Evolutionary conservation across 805 yeast species (phyloP).

Genomic region (Hanseniaspora hatyaiensis): DNA sequence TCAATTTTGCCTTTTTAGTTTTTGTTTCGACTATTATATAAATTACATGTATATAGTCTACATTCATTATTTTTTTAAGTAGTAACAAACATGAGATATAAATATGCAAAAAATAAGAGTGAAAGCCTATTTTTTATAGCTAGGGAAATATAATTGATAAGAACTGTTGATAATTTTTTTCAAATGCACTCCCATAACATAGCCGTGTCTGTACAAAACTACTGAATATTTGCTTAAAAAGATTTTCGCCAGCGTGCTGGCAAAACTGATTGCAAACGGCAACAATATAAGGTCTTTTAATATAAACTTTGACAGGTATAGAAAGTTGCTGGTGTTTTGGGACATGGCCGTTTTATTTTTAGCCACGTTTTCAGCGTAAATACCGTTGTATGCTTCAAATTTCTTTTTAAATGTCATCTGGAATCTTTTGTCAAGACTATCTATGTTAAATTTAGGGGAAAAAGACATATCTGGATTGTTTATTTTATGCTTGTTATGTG

Average conservation of each 20-base stretch:
- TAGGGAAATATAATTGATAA: conserved; percentile 3
- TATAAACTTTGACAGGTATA: conserved; percentile 4
- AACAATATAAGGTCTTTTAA: conserved; percentile 1
- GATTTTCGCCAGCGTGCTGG: conserved; percentile 4
- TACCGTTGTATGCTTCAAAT: background rate
- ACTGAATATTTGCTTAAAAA: conserved; percentile 7
- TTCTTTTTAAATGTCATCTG: conserved; percentile 10
- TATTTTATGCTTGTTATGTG: background rate
- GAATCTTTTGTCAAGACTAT: conserved; percentile 11
- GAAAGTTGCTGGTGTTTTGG: background rate
- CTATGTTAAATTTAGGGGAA: background rate
- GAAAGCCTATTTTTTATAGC: background rate
- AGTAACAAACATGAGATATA: too few species aligned
- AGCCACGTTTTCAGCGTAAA: background rate
- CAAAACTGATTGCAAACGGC: conserved; percentile 9
- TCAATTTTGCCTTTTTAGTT: too few species aligned
- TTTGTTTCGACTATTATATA: too few species aligned
- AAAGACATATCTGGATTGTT: background rate
- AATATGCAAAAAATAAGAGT: background rate
- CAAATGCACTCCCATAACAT: conserved; percentile 13
- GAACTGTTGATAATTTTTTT: background rate
- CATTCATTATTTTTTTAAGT: too few species aligned
- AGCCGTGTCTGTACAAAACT: conserved; percentile 13
- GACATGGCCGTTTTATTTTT: background rate
- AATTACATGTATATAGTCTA: conserved; percentile 4